Base-by-base conservation (phyloP, 2,329 filamentous ascomycete species). In the Drechslera avenae region DNA sequence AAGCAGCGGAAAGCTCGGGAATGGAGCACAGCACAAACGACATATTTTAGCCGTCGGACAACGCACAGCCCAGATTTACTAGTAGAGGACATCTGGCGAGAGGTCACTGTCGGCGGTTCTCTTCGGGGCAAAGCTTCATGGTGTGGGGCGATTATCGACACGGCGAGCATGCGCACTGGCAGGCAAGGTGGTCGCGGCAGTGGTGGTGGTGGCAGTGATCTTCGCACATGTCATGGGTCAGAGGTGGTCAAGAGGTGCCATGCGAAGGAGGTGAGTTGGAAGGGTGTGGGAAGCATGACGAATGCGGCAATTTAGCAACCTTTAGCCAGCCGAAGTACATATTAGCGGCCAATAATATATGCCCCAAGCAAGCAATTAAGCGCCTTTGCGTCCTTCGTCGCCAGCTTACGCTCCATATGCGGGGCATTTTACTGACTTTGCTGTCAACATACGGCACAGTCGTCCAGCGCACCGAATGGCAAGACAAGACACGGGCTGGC, bases 341-440 rank as follows among this genome's bases (percentile, higher is more conserved):
- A 56, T 59, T 64, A 59, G 56, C 48, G 52, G 41, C 59, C 60
- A 59, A 56, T 59, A 13, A 18, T n/a, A 36, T 37, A 36, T 56
- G 30, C 55, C 56, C 31, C 46, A 48, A 53, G 44, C 26, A 59
- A 54, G 55, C 60, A 64, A 63, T 69, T 70, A 68, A 59, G 66
- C 67, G 67, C 66, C 59, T 54, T 56, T 55, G 50, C 39, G 50
- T 46, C 53, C 54, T 50, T 40, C 26, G 39, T 51, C 34, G 56
- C 40, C 44, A 31, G 44, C 49, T 48, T 44, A 46, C 37, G 26
- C 41, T 50, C 62, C 53, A 41, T 41, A 58, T 54, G 46, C 51
- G 57, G 62, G 49, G 45, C 55, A 57, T 63, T 68, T 57, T 54
- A 34, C 50, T 48, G 43, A 34, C 46, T 44, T 46, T 62, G 49